phyloP scores from a whole-genome alignment of 2,329 filamentous ascomycete species.

The Cladophialophora immunda region DNA sequence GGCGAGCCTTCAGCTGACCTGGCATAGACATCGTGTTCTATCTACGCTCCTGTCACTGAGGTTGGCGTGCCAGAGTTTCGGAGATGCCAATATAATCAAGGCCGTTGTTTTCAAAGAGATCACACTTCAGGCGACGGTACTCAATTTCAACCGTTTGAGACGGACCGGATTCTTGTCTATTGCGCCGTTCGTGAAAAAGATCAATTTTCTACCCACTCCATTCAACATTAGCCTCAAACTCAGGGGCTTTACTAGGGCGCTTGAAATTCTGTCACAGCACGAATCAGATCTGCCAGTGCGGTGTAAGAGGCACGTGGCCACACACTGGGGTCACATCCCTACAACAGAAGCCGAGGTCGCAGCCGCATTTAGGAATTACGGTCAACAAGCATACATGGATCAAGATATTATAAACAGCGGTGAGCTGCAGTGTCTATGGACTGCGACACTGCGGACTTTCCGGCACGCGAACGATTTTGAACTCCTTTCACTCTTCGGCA shows the following conservation, averaged over 20 bases:
- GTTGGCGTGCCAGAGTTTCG: conserved; percentile 1
- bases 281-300: not conserved
- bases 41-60: conserved; percentile 5
- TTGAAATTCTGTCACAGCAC: not conserved
- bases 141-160: not conserved
- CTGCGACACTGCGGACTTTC: not conserved
- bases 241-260: not conserved
- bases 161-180: not conserved
- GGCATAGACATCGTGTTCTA: not conserved
- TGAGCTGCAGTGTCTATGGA: conserved; percentile 5
- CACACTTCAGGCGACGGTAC: not conserved
- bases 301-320: not conserved
- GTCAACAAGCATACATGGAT: not conserved
- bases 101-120: conserved; percentile 3
- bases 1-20: not conserved
- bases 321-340: conserved; percentile 5
- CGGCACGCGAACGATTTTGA: conserved; percentile 2
- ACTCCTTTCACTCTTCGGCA: not conserved
- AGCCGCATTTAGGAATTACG: not conserved
- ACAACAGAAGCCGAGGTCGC: not conserved
- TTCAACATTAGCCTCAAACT: not conserved
- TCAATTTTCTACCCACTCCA: not conserved
- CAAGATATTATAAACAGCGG: not conserved
- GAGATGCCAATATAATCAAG: conserved; percentile 2
- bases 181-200: conserved; percentile 5